Conservation (phyloP, 2,329 filamentous ascomycete species). For the Xylariaceae sp. region DNA sequence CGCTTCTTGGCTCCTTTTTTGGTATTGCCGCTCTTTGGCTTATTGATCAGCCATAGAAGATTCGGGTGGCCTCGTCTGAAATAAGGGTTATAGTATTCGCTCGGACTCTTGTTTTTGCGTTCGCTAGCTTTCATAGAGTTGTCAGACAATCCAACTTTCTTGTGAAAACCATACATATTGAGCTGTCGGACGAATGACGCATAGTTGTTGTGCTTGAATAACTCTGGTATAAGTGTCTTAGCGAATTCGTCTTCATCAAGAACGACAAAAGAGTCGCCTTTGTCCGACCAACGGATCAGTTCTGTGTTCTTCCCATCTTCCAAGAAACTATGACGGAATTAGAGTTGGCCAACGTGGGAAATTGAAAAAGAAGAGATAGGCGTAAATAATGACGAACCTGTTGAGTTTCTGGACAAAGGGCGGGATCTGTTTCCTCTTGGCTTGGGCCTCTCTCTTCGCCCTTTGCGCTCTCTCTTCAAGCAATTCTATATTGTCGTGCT, state of each 20-base stretch:
- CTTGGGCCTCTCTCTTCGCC: constrained; percentile 81
- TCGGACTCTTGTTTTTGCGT: constrained; percentile 94
- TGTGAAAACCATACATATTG: constrained; percentile 98
- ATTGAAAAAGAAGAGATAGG: not conserved
- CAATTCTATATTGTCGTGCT: constrained; percentile 68
- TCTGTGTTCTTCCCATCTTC: constrained; percentile 91
- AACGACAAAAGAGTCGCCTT: constrained; percentile 93
- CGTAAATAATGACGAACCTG: constrained; percentile 57
- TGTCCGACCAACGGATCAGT: constrained; percentile 93
- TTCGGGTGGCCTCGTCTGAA: constrained; percentile 92
- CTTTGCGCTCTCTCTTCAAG: constrained; percentile 73
- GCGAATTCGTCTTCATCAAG: constrained; percentile 98
- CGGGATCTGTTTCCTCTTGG: constrained; percentile 91
- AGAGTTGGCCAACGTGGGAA: constrained; percentile 1
- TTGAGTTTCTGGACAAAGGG: constrained; percentile 97
- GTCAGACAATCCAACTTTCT: constrained; percentile 86
- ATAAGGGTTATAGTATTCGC: constrained; percentile 96
- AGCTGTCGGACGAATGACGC: constrained; percentile 92
- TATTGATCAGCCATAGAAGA: constrained; percentile 91
- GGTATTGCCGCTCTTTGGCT: constrained; percentile 68
- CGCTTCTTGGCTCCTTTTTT: constrained; percentile 56
- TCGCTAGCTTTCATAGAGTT: constrained; percentile 98
- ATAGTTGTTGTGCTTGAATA: constrained; percentile 99
- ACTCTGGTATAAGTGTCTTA: constrained; percentile 91
- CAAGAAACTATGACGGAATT: constrained; percentile 62